Conservation (phyloP, 805 yeast species). For the Yarrowia keelungensis region DNA sequence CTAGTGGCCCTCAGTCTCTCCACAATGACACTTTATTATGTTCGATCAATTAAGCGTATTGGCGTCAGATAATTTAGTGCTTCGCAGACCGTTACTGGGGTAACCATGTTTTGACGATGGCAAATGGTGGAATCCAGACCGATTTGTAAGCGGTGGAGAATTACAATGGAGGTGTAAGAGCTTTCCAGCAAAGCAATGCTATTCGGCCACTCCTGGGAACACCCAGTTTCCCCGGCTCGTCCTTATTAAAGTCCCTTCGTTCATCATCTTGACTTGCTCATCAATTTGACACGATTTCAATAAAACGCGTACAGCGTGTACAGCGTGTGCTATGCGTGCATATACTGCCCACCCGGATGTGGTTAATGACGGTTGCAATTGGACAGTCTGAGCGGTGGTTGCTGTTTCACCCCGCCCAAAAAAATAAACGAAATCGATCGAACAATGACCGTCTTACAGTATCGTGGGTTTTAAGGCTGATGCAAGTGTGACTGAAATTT, state of each 20-base stretch:
- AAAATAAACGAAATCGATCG: background rate
- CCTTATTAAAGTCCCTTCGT: too few species aligned
- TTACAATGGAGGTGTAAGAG: too few species aligned
- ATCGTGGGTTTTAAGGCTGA: too few species aligned
- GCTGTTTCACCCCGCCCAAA: background rate
- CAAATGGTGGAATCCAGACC: too few species aligned
- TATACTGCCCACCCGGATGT: background rate
- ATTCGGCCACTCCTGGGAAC: too few species aligned
- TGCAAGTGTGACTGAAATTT: too few species aligned
- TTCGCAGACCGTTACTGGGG: constrained; percentile 8
- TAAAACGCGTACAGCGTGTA: constrained; percentile 30
- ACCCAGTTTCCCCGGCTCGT: too few species aligned
- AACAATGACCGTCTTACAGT: too few species aligned
- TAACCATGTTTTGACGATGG: background rate
- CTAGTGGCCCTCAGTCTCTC: too few species aligned
- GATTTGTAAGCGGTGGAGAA: too few species aligned
- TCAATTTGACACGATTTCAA: background rate
- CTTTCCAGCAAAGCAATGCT: too few species aligned
- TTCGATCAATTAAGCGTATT: constrained; percentile 1
- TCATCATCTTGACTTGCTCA: background rate
- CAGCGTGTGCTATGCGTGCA: constrained; percentile 31
- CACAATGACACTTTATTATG: background rate
- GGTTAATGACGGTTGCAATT: background rate
- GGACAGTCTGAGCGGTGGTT: background rate
- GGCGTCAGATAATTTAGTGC: background rate